A percentile compares a stretch with the other conserved stretches of the same genome.
Evolutionary conservation across 192 early-diverging fungal genomes (phyloP).

Genomic region (Coemansia sp.): DNA sequence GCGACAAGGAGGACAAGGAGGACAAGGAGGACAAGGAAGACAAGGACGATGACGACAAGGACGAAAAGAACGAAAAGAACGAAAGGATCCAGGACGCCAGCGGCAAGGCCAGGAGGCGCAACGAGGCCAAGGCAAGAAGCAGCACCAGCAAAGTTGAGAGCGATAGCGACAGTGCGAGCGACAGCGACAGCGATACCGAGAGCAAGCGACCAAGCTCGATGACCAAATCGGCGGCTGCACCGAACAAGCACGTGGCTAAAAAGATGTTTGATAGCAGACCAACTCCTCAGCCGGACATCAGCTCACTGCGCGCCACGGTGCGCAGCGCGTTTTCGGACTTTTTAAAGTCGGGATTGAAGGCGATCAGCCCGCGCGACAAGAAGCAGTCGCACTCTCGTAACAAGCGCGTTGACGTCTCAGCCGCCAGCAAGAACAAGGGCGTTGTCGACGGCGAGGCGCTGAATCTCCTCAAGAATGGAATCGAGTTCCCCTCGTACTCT

Average conservation of each 20-base stretch:
- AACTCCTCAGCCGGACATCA: neutral
- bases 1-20: neutral
- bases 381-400: conserved; percentile 1
- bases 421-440: neutral
- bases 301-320: neutral
- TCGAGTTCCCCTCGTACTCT: conserved; percentile 24
- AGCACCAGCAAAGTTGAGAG: neutral
- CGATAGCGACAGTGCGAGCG: conserved; percentile 11
- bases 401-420: neutral
- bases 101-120: neutral
- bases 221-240: neutral
- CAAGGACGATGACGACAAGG: conserved; percentile 2
- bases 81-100: neutral
- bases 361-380: neutral
- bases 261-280: neutral
- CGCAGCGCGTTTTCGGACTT: conserved; percentile 4
- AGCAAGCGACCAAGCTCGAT: neutral
- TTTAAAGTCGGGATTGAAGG: neutral
- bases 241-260: neutral
- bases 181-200: conserved; percentile 3
- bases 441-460: neutral
- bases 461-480: conserved; percentile 16
- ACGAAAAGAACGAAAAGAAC: neutral
- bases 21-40: neutral
- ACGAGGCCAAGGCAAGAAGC: neutral